Base-by-base conservation (phyloP, 176 grass and related monocot species). In the Oryza longistaminata region DNA sequence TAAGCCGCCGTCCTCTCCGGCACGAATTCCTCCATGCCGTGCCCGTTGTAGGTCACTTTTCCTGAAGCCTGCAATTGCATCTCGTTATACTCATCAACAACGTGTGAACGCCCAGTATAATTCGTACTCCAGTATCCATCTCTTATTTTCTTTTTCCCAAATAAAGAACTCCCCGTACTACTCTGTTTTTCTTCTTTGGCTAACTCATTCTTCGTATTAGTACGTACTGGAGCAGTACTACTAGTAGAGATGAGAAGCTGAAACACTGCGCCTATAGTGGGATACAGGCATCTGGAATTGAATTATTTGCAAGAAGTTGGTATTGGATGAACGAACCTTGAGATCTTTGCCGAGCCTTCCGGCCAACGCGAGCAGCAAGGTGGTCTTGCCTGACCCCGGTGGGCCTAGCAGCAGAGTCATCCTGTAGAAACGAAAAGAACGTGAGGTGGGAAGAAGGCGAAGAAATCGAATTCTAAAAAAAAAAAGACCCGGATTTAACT, bases 351-450 rank as follows among this genome's bases (percentile, higher is more conserved):
- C 88, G 45, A 95, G 87, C 66, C 91, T 93, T 90, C 96, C 91
- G 15, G 96, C 93, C 81, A 98, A 85, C 13, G 93, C 93, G 35
- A 95, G 85, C 88, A 98, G 76, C 50, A 98, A 80, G 17, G 91
- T 98, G 40, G 96, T 98, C 89, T 98, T 98, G 11, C 96, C 96
- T 3, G 96, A 98, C 9, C 91, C 96, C 1, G 96, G 96, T 5
- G 96, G 96, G 3, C 96, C 96, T 89, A 98, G 76, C 35, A 98
- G 86, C 60, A 98, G 86, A 53, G 96, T 94, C 96, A 98, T 91
- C 89, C 96, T 98, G 76, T 27, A 68, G 7, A 37, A 75, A 62
- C 68, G 64, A 60, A 81, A 81, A 84, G 61, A 87, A 29, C 13
- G 75, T 91, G 74, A 88, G 44, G 44, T 72, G 49, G 40, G 29